phyloP scores from a whole-genome alignment of 1,139 yeast species.

The Blastobotrys raffinosifermentans region DNA sequence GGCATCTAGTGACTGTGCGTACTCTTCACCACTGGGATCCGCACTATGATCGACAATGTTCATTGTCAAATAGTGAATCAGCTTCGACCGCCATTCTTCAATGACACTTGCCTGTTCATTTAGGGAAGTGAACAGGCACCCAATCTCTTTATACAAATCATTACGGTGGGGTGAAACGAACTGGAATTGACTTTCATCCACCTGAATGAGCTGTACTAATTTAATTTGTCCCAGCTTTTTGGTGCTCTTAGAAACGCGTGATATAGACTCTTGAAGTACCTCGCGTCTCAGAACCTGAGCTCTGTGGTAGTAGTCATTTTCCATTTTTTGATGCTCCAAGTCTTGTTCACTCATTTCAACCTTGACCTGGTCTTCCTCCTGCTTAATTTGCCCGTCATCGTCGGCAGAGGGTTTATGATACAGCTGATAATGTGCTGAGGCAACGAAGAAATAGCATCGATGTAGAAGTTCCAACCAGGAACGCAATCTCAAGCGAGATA shows the following conservation, averaged over 20 bases:
- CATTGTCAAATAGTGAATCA: slow-evolving; percentile 42
- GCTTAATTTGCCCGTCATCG: slow-evolving; percentile 5
- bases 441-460: slow-evolving; percentile 70
- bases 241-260: slow-evolving; percentile 27
- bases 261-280: slow-evolving; percentile 44
- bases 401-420: slow-evolving; percentile 26
- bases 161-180: slow-evolving; percentile 40
- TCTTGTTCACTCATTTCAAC: slow-evolving; percentile 17
- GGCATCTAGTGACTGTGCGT: slow-evolving; percentile 60
- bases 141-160: slow-evolving; percentile 50
- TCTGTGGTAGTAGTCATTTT: slow-evolving; percentile 45
- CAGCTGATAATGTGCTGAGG: slow-evolving; percentile 69
- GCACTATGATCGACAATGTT: slow-evolving; percentile 42
- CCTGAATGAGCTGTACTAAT: slow-evolving; percentile 1
- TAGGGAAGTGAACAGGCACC: slow-evolving; percentile 32
- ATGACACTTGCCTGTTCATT: slow-evolving; percentile 54
- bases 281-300: slow-evolving; percentile 61
- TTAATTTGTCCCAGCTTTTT: slow-evolving; percentile 15
- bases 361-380: slow-evolving; percentile 5
- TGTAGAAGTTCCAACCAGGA: slow-evolving; percentile 60
- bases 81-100: slow-evolving; percentile 48
- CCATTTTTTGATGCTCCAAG: slow-evolving; percentile 33
- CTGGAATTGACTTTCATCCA: background rate
- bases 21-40: slow-evolving; percentile 70
- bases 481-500: slow-evolving; percentile 22